phyloP scores from a whole-genome alignment of 73 alveolate species.

The Stentor roeselii region DNA sequence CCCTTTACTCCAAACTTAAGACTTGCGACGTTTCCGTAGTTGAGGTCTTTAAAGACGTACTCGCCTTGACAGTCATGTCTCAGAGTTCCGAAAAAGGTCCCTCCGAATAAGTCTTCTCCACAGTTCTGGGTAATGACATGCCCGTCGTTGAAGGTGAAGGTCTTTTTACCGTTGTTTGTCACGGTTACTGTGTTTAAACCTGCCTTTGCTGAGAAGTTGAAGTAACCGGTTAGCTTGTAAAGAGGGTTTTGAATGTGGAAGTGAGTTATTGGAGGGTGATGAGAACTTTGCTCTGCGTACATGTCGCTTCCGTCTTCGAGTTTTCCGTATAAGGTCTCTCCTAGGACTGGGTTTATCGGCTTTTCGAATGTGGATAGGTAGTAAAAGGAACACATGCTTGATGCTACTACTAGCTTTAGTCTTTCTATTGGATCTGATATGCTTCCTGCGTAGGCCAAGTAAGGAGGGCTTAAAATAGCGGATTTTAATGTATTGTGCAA shows the following conservation, averaged over 20 bases:
- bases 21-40: conserved; percentile 29
- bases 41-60: conserved; percentile 39
- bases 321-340: conserved; percentile 95
- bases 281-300: conserved; percentile 93
- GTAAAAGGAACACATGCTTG: conserved; percentile 43
- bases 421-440: conserved; percentile 59
- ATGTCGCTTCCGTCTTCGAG: conserved; percentile 91
- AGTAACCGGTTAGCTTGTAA: conserved; percentile 45
- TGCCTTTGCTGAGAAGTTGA: conserved; percentile 51
- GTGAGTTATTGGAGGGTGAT: conserved; percentile 91
- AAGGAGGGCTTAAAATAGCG: conserved; percentile 43
- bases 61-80: conserved; percentile 50
- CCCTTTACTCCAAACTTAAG: conserved; percentile 45
- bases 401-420: conserved; percentile 51
- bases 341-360: conserved; percentile 96
- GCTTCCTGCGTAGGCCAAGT: conserved; percentile 53
- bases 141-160: conserved; percentile 31
- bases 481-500: conserved; percentile 52
- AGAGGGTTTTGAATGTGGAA: conserved; percentile 41
- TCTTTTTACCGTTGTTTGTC: conserved; percentile 28
- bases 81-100: conserved; percentile 55
- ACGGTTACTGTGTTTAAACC: conserved; percentile 51
- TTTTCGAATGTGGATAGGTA: conserved; percentile 53
- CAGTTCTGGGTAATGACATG: conserved; percentile 32
- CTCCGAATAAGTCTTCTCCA: conserved; percentile 46